Base-by-base conservation (phyloP, 176 grass and related monocot genomes). In the Bonia amplexicaulis region DNA sequence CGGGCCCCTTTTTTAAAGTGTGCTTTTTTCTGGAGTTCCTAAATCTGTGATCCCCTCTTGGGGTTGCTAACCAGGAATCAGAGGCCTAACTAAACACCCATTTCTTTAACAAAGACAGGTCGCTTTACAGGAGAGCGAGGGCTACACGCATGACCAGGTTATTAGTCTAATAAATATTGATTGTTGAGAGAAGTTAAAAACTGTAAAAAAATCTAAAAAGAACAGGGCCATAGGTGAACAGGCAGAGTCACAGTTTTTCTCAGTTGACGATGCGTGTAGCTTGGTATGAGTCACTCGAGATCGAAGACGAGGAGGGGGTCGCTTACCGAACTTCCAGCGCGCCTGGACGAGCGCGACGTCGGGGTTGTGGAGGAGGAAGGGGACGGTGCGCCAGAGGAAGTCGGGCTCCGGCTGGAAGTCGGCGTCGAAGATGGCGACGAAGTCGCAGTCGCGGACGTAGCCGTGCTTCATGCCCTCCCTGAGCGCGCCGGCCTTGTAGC, bases 401-500 rank as follows among this genome's bases (percentile, higher is more conserved):
- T 94, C 90, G 2, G 91, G 81, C 39, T 98, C 96, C 0, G 96
- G 96, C 82, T 93, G 96, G 85, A 98, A 98, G 84, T 98, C 96
- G 48, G 96, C 93, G 51, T 98, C 96, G 64, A 98, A 98, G 81
- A 98, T 95, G 78, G 83, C 93, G 0, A 98, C 93, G 2, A 84
- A 46, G 69, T 98, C 93, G 23, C 96, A 98, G 17, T 84, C 85
- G 5, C 78, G 87, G 67, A 87, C 96, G 67, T 98, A 98, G 74
- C 59, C 76, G 78, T 82, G 89, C 91, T 95, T 93, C 96, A 98
- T 95, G 12, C 93, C 96, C 19, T 95, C 96, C 44, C 91, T 82
- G 14, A 98, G 82, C 9, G 96, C 96, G 6, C 96, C 96, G n/a
- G 96, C 96, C 76, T 98, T 98, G 89, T 95, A 98, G n/a, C 96